These are phyloP conservation scores for Pleodorina starrii DNA, from an alignment of 139 green algal species.

Conservation along the genomic window DNA sequence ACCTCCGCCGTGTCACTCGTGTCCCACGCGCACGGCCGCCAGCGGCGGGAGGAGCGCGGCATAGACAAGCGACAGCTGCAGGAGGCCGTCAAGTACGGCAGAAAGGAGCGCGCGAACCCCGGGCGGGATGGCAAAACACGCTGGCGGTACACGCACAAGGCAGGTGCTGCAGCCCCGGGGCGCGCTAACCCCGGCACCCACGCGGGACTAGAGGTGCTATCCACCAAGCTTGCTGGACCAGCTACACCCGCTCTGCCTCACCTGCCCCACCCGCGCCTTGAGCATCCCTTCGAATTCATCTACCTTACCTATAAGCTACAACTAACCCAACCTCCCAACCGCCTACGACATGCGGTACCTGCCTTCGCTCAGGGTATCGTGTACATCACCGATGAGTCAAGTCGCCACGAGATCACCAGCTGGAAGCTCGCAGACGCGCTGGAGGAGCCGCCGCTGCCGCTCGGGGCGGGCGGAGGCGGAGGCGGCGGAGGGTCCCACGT, in stretches of 20 bases:
- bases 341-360: background rate
- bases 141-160: slow-evolving; percentile 59
- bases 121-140: slow-evolving; percentile 41
- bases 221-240: background rate
- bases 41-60: slow-evolving; percentile 13
- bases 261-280: background rate
- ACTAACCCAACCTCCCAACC: background rate
- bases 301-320: background rate
- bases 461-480: too few species aligned
- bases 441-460: background rate
- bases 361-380: slow-evolving; percentile 35
- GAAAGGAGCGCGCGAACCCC: slow-evolving; percentile 44
- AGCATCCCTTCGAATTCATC: background rate
- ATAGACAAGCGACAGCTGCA: slow-evolving; percentile 47
- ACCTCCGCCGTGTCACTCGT: background rate
- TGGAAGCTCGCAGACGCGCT: slow-evolving; percentile 41
- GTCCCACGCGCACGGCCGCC: background rate
- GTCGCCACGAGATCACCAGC: slow-evolving; percentile 62
- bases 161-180: too few species aligned
- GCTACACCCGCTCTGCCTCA: background rate
- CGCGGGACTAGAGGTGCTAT: too few species aligned
- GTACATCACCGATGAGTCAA: slow-evolving; percentile 63
- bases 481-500: slow-evolving; percentile 21
- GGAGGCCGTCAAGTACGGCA: slow-evolving; percentile 59
- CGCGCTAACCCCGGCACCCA: too few species aligned